Evolutionary conservation across 129 eudicot genomes (phyloP), one percentile per base, ranked within the genome.

Genomic region (Glebionis coronaria): DNA sequence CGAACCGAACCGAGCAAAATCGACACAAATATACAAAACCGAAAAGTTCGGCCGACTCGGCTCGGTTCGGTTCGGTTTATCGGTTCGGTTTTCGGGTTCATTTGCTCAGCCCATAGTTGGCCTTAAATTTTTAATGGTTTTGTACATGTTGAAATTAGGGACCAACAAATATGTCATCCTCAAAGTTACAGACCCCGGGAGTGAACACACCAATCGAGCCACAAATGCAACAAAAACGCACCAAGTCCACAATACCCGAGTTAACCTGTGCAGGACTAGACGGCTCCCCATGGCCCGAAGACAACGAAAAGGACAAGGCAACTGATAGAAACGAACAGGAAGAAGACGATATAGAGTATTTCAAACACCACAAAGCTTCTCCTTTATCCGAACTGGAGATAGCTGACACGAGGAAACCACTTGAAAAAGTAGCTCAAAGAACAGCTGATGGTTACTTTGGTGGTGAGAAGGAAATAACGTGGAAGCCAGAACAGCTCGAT

Each of bases 351-450:
- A 76, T 53, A 45, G 87, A 86, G 82, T 93, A 83, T 35, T 93
- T 71, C 27, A 69, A 76, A 66, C 77, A 81, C 44, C 95, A 81
- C 50, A 89, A 89, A 72, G 95, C 93, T 7, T 89, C 97, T 0
- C 88, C 99, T 8, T 73, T 89, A 54, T 80, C 92, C 44, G 87
- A 86, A 68, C 74, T 93, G 0, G 95, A 89, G 86, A 71, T 93
- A 12, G 83, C 73, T 44, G 99, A 93, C 31, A 56, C 99, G 21
- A 80, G 99, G 73, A 93, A 86, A 66, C 99, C 99, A 5, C 15
- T 86, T 0, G 69, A 79, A 3, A 68, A 49, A 25, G 95, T 82
- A 0, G 83, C 60, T 1, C 81, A 86, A 1, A 87, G 77, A 42
- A 69, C 84, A 15, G 76, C 71, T 19, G 85, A 9, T 64, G 69